phyloP scores from a whole-genome alignment of 306 rosid genomes.

The Dryas alaskensis region DNA sequence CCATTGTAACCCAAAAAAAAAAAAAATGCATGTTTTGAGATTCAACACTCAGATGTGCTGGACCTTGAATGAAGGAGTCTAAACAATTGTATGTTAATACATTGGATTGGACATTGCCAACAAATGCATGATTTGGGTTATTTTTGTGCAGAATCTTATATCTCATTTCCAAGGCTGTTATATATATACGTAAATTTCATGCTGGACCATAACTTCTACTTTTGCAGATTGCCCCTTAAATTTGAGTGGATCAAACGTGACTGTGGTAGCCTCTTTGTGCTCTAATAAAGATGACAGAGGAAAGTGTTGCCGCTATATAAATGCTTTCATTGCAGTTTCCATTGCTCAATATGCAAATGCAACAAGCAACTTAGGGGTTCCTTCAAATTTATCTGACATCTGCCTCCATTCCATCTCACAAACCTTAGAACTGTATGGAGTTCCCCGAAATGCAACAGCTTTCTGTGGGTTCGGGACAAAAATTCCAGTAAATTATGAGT shows the following conservation, averaged over 20 bases:
- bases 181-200: constrained; percentile 4
- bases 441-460: constrained; percentile 62
- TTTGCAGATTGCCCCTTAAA: constrained; percentile 92
- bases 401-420: constrained; percentile 71
- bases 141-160: background rate
- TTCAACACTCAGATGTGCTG: background rate
- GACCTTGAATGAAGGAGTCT: background rate
- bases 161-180: background rate
- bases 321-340: constrained; percentile 79
- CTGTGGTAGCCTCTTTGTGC: constrained; percentile 76
- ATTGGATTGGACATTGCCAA: background rate
- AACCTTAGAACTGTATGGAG: constrained; percentile 70
- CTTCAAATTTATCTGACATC: constrained; percentile 50
- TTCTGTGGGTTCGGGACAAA: constrained; percentile 92
- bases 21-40: background rate
- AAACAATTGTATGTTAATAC: background rate
- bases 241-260: constrained; percentile 70
- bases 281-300: constrained; percentile 61
- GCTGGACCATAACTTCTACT: constrained; percentile 9
- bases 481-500: constrained; percentile 74
- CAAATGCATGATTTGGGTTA: background rate
- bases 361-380: constrained; percentile 75
- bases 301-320: constrained; percentile 91
- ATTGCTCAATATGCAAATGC: constrained; percentile 75
- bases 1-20: background rate